phyloP scores from a whole-genome alignment of 768 basidiomycete species.

The Naganishia friedmannii region DNA sequence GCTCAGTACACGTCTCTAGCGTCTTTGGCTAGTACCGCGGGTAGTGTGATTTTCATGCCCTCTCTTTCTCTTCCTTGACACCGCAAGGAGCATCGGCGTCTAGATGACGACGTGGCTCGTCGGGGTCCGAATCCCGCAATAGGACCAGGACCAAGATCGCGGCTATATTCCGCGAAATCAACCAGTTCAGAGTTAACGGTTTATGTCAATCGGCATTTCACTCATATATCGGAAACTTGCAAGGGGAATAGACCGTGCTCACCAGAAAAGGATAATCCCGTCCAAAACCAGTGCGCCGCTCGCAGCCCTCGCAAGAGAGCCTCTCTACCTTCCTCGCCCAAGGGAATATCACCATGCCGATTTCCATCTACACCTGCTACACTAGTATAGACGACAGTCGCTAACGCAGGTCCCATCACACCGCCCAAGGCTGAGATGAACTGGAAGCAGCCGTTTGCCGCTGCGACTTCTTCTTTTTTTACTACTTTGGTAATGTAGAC shows the following conservation, averaged over 20 bases:
- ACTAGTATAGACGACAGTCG: neutral
- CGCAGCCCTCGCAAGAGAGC: neutral
- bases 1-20: neutral
- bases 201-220: too few species aligned
- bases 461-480: neutral
- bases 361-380: neutral
- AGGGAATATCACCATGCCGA: neutral
- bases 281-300: slow-evolving; percentile 1
- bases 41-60: neutral
- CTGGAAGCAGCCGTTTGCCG: neutral
- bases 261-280: slow-evolving; percentile 2
- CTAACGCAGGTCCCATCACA: neutral
- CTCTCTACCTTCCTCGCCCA: neutral
- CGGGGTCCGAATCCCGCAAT: neutral
- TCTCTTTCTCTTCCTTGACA: neutral
- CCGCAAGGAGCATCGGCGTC: neutral
- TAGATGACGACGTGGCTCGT: neutral
- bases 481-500: neutral
- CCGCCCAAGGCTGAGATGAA: neutral
- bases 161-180: neutral
- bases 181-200: too few species aligned
- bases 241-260: neutral
- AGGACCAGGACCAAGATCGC: neutral
- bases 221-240: too few species aligned
- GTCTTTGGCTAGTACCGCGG: neutral